Percentiles rank a stretch among this genome's conserved stretches.
Evolutionary conservation across 202 grass and related monocot genomes (phyloP).

Genomic region (Carex sylvatica): DNA sequence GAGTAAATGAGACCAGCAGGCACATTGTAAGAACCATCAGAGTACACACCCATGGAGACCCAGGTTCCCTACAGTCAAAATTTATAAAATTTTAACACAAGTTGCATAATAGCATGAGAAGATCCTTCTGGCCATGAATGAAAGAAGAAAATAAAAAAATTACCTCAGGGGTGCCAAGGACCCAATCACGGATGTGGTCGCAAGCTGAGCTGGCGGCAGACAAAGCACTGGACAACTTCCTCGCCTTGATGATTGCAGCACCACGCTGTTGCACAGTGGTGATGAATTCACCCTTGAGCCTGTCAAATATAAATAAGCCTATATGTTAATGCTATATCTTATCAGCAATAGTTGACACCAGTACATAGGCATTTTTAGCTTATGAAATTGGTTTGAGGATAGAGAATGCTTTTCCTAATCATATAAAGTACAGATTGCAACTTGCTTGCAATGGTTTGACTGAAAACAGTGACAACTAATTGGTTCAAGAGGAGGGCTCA

Average conservation of each 20-base stretch:
- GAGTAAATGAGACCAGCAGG: conserved; percentile 96
- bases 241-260: conserved; percentile 96
- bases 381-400: not conserved
- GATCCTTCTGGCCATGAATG: not conserved
- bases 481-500: not conserved
- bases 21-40: conserved; percentile 93
- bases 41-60: conserved; percentile 99
- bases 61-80: conserved; percentile 57
- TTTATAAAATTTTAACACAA: not conserved
- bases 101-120: not conserved
- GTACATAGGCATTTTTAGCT: not conserved
- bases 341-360: conserved; percentile 7
- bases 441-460: not conserved
- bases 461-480: not conserved
- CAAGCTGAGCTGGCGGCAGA: conserved; percentile 97
- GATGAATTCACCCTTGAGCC: conserved; percentile 81
- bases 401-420: not conserved
- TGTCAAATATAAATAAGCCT: conserved; percentile 24
- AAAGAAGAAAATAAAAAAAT: not conserved
- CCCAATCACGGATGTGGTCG: conserved; percentile 96
- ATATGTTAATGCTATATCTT: not conserved
- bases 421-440: not conserved
- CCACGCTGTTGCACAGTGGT: conserved; percentile 89
- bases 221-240: conserved; percentile 92
- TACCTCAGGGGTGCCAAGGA: conserved; percentile 98